Conservation (phyloP, 2,329 filamentous ascomycete species). For the Exophiala calicioides region DNA sequence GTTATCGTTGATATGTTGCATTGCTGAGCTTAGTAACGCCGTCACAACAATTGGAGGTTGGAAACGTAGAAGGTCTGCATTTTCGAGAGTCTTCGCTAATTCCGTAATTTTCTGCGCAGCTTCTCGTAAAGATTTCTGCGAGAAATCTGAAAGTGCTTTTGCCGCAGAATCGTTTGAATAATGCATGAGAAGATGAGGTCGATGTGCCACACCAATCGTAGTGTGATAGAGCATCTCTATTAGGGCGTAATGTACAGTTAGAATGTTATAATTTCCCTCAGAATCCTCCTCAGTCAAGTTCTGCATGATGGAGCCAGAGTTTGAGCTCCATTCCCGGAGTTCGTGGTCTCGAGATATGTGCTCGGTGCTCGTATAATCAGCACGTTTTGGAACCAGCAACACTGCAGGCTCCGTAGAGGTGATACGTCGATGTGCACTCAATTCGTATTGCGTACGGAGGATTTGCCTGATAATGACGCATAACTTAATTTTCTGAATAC, state of each 20-base stretch:
- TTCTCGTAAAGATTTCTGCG: neutral
- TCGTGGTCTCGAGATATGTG: slow-evolving; percentile 13
- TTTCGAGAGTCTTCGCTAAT: neutral
- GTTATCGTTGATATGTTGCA: slow-evolving; percentile 1
- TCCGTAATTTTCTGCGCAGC: slow-evolving; percentile 3
- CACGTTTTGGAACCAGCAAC: slow-evolving; percentile 15
- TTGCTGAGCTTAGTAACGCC: neutral
- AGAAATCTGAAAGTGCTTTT: neutral
- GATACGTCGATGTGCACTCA: neutral
- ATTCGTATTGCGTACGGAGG: slow-evolving; percentile 14
- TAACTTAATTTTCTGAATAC: slow-evolving; percentile 13
- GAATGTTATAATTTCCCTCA: too few species aligned
- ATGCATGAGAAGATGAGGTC: neutral
- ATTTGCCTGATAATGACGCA: slow-evolving; percentile 16
- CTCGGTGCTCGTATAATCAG: slow-evolving; percentile 2
- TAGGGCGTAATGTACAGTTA: too few species aligned
- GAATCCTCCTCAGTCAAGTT: too few species aligned
- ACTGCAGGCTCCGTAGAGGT: slow-evolving; percentile 8
- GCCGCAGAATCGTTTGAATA: slow-evolving; percentile 1
- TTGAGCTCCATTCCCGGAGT: slow-evolving; percentile 14
- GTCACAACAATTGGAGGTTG: slow-evolving; percentile 4
- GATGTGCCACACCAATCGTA: slow-evolving; percentile 2
- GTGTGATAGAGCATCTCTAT: slow-evolving; percentile 7
- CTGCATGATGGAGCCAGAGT: too few species aligned
- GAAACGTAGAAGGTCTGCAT: neutral